Evolutionary conservation across 2,329 filamentous ascomycete species (phyloP).

Genomic region (Scedosporium aurantiacum): DNA sequence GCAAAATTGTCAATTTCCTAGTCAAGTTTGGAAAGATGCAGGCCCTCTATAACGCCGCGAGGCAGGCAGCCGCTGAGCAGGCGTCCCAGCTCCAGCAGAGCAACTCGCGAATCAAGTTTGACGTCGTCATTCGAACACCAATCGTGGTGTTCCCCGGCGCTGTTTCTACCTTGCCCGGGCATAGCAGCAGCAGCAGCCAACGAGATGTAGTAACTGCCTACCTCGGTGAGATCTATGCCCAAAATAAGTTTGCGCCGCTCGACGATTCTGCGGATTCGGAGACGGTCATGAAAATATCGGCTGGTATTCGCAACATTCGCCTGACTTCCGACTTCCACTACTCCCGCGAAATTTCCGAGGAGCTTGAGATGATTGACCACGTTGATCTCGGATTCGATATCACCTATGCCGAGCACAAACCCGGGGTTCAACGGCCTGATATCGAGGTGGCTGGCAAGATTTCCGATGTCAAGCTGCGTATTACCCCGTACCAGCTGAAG

Average conservation of each 20-base stretch:
- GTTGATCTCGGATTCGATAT: constrained; percentile 90
- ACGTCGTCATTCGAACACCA: constrained; percentile 85
- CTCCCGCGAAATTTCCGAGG: constrained; percentile 58
- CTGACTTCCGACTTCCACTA: constrained; percentile 87
- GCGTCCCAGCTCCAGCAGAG: constrained; percentile 88
- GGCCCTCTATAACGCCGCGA: constrained; percentile 92
- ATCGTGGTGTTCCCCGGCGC: constrained; percentile 89
- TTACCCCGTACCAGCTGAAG: constrained; percentile 85
- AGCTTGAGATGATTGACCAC: constrained; percentile 92
- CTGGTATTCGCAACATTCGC: constrained; percentile 84
- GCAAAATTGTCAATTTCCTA: constrained; percentile 94
- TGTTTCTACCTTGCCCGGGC: constrained; percentile 34
- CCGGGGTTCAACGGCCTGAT: constrained; percentile 70
- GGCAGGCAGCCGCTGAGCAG: constrained; percentile 87
- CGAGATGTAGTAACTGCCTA: constrained; percentile 86
- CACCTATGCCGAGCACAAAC: constrained; percentile 77
- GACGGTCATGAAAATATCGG: constrained; percentile 78
- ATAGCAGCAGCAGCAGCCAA: constrained; percentile 55
- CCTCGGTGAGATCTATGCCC: constrained; percentile 91
- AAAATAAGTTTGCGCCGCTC: constrained; percentile 80
- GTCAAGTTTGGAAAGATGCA: constrained; percentile 99
- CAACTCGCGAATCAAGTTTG: constrained; percentile 83
- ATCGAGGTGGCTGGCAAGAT: constrained; percentile 84
- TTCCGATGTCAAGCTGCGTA: constrained; percentile 81
- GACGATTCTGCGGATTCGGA: constrained; percentile 64